Evolutionary conservation across 2,329 filamentous ascomycete species (phyloP).

Genomic region (Botrytis tulipae): DNA sequence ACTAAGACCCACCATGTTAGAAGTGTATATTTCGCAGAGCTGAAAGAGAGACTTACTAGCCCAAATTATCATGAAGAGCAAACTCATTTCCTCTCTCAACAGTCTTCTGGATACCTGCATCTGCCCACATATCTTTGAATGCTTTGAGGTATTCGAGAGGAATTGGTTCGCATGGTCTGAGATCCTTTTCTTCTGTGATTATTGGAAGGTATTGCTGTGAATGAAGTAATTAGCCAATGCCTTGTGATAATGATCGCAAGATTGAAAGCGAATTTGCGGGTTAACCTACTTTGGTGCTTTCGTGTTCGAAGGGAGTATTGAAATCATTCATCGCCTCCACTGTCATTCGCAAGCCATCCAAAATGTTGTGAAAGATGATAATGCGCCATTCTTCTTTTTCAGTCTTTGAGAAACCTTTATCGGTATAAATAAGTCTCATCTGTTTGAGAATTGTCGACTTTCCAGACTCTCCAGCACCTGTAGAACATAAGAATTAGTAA

Average conservation of each 20-base stretch:
- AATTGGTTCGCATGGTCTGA: slow-evolving; percentile 77
- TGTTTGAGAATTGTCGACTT: slow-evolving; percentile 98
- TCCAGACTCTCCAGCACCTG: slow-evolving; percentile 90
- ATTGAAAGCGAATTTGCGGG: not conserved
- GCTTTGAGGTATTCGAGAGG: slow-evolving; percentile 75
- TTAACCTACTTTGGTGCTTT: slow-evolving; percentile 70
- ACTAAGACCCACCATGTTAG: slow-evolving; percentile 47
- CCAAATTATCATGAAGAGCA: slow-evolving; percentile 90
- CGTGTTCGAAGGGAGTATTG: slow-evolving; percentile 72
- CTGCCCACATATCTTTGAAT: slow-evolving; percentile 80
- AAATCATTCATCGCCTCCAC: slow-evolving; percentile 89
- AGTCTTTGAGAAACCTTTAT: slow-evolving; percentile 77
- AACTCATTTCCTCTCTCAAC: slow-evolving; percentile 95
- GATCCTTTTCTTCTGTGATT: slow-evolving; percentile 76
- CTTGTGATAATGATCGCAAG: not conserved
- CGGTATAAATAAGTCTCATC: slow-evolving; percentile 96
- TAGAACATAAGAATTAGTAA: slow-evolving; percentile 26
- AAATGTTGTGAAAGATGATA: slow-evolving; percentile 92
- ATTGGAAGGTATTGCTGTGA: slow-evolving; percentile 74
- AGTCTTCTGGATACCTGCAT: slow-evolving; percentile 80
- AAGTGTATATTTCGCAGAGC: slow-evolving; percentile 8
- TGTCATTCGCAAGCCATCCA: slow-evolving; percentile 88
- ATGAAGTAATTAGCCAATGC: slow-evolving; percentile 15
- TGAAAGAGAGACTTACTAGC: slow-evolving; percentile 68
- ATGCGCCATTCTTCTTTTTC: slow-evolving; percentile 93